Evolutionary conservation across 441 rosid genomes (phyloP), one percentile per base, ranked within the genome.

Genomic region (Syzygium malaccense): DNA sequence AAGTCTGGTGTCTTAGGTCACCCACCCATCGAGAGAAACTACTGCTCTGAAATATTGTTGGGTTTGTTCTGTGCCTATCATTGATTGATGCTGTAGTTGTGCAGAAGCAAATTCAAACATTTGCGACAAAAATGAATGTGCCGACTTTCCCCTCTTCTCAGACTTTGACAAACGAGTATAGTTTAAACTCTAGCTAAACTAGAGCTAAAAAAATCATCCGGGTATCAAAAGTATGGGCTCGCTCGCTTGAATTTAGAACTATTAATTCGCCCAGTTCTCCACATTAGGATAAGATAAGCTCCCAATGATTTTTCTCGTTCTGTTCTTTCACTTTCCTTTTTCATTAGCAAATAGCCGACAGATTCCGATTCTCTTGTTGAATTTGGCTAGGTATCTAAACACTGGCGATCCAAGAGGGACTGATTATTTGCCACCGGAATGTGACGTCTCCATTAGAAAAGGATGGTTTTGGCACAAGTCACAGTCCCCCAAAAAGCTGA

Each of bases 381-480:
- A 78, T 78, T 78, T 78, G 53, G 30, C 30, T 12, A 96, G 97
- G 11, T 96, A 96, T 87, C 92, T 96, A 7, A 93, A 87, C 62
- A 91, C 92, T 1, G 98, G 98, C 32, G 98, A 96, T 85, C 94
- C 95, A 25, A 91, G 79, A 86, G 98, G 96, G 86, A 93, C 94
- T 4, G 94, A 95, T 85, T 96, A 96, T 94, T 7, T 96, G 33
- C 98, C 98, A 1, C 92, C 97, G 25, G 98, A 96, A 85, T 96
- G 98, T 45, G 97, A 96, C 87, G 96, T 96, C 55, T 96, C 98
- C 1, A 94, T 95, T 57, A 87, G 98, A 88, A 17, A 62, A 0
- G 97, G 98, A 5, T 96, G 98, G 98, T 96, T 96, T 83, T 96
- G 97, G 98, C 98, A 96, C 79, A 92, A 93, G 87, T 90, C 95